Conservation (phyloP, 177 flowering plant species). For the Vitis hybrid region DNA sequence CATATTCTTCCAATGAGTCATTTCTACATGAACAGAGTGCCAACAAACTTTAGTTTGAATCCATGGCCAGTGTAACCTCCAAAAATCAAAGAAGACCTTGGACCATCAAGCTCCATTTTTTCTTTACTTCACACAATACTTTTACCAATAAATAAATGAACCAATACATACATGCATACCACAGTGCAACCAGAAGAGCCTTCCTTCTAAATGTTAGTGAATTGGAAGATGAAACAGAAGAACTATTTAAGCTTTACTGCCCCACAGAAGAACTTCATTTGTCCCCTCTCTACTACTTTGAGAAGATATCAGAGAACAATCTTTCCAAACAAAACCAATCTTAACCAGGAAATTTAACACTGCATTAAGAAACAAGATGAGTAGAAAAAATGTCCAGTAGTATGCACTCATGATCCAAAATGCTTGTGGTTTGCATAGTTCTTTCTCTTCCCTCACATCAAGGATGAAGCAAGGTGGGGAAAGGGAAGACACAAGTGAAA, state of each 20-base stretch:
- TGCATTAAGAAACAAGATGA: too few species aligned
- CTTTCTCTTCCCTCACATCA: too few species aligned
- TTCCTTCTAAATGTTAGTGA: neutral
- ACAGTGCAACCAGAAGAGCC: slow-evolving; percentile 1
- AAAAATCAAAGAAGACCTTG: neutral
- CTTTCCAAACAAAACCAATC: too few species aligned
- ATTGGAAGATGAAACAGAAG: neutral
- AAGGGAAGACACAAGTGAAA: neutral
- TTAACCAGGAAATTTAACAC: too few species aligned
- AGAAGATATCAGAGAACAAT: neutral
- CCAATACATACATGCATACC: neutral
- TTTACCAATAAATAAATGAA: slow-evolving; percentile 1
- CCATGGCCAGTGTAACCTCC: neutral
- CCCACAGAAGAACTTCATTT: neutral
- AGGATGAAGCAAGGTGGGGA: neutral
- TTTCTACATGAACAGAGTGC: neutral
- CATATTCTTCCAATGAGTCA: neutral
- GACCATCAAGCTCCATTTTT: neutral
- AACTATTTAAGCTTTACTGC: neutral
- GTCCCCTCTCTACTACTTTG: neutral
- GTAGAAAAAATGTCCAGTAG: too few species aligned
- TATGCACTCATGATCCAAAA: too few species aligned
- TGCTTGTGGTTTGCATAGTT: too few species aligned
- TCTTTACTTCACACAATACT: neutral
- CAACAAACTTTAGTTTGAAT: slow-evolving; percentile 1